Evolutionary conservation across 805 yeast species (phyloP).

Genomic region (Zygotorulaspora sp.): DNA sequence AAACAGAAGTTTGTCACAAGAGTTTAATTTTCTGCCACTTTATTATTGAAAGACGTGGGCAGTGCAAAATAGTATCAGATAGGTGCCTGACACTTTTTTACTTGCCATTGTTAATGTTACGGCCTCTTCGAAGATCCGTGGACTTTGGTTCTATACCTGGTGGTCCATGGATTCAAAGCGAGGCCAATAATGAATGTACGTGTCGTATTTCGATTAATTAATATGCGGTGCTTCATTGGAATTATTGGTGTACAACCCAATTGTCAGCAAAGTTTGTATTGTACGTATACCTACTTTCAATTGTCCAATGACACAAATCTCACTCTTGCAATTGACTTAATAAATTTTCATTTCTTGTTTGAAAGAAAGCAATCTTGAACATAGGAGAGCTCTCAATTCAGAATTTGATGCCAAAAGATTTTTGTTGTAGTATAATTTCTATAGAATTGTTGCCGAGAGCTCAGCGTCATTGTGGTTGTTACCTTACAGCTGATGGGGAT

Average conservation of each 20-base stretch:
- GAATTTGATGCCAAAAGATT: no score
- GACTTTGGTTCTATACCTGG: conserved; percentile 31
- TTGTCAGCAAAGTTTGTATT: conserved; percentile 1
- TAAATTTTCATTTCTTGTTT: not conserved
- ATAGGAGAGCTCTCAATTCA: no score
- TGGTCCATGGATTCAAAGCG: conserved; percentile 46
- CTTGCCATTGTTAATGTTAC: not conserved
- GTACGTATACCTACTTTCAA: conserved; percentile 12
- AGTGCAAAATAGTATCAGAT: not conserved
- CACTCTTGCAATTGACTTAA: not conserved
- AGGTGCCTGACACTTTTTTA: conserved; percentile 3
- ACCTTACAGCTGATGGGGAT: no score
- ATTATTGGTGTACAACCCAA: conserved; percentile 13
- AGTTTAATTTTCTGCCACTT: no score
- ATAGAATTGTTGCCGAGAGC: no score
- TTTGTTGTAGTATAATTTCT: no score
- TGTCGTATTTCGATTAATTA: conserved; percentile 21
- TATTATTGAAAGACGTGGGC: not conserved
- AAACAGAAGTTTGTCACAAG: no score
- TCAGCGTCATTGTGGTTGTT: no score
- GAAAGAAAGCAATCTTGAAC: no score
- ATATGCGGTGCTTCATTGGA: conserved; percentile 23
- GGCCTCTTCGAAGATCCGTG: conserved; percentile 47
- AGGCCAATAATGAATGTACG: conserved; percentile 32
- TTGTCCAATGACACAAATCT: conserved; percentile 28